Conservation (phyloP, 1,284 basidiomycete species). For the Earliella scabrosa region DNA sequence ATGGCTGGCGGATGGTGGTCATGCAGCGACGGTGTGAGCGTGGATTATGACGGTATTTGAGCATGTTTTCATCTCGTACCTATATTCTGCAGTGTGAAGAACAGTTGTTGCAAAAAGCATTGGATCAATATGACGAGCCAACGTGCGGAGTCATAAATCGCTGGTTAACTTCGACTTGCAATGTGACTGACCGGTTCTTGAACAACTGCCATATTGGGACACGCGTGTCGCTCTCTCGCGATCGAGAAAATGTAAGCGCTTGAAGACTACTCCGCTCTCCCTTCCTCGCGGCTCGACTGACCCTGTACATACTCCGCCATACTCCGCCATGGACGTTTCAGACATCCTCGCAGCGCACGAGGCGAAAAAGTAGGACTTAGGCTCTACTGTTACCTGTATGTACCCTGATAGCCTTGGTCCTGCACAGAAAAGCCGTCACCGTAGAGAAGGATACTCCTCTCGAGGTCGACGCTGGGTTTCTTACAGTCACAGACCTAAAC, state of each 20-base stretch:
- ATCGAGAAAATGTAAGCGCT: constrained; percentile 18
- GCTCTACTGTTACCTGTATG: not conserved
- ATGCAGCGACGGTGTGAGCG: not conserved
- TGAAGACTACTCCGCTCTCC: not conserved
- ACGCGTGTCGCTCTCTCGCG: not conserved
- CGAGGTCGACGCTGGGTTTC: constrained; percentile 81
- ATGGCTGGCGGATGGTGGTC: not conserved
- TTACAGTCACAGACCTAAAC: constrained; percentile 89
- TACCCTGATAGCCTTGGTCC: not conserved
- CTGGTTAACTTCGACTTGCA: not conserved
- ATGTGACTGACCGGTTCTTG: no score
- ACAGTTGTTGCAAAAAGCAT: no score
- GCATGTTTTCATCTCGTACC: no score
- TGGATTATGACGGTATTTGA: no score
- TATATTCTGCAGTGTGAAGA: no score
- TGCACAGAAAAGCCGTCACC: constrained; percentile 61
- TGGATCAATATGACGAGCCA: no score
- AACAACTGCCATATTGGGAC: constrained; percentile 8
- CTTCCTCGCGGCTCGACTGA: no score
- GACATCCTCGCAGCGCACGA: constrained; percentile 71
- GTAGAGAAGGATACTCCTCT: constrained; percentile 84
- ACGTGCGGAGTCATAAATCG: no score
- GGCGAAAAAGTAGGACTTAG: constrained; percentile 58
- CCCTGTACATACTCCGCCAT: not conserved
- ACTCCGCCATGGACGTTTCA: constrained; percentile 74